Evolutionary conservation across 78 protist genomes (phyloP), one percentile per base, ranked within the genome.

Genomic region (Dictyostelium intermedium): DNA sequence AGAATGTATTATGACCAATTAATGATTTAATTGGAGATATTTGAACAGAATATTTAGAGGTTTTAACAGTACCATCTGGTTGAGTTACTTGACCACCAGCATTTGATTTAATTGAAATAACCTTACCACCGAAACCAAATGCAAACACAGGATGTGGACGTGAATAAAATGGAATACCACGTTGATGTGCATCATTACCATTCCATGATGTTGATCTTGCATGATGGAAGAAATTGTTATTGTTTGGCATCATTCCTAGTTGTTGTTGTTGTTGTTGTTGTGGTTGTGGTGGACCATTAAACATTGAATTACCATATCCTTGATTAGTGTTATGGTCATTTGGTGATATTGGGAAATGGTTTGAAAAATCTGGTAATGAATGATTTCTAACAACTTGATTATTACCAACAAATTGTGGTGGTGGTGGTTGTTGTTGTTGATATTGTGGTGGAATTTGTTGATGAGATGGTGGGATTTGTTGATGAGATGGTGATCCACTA

Each of bases 121-220:
- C 56, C 37, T 92, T 83, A 27, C 96, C 91, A 20, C 96, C 91
- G 41, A 92, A 92, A 10, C 96, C 96, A 92, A 92, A 92, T 27
- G 93, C 66, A 72, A 92, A 14, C 14, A 92, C 91, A 43, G 96
- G 86, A 82, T 92, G 96, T 80, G 86, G 92, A 70, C 94, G 79
- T 11, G 87, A 18, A 43, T 30, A 89, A 10, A 89, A 47, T 32
- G 82, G 85, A 69, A 39, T 27, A 32, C 39, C 34, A 37, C 77
- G 63, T 79, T 50, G 85, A 25, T 16, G 77, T 73, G 50, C 79
- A 78, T 34, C 78, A 20, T 73, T 18, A n/a, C 81, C 85, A 50
- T 82, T 82, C 86, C 79, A 76, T 27, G 83, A 50, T 30, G 81
- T 86, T 60, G 89, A 83, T 66, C 89, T 61, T 25, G 34, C 5